phyloP scores from a whole-genome alignment of 2,329 filamentous ascomycete species.

The Magnaporthiopsis rhizophila region DNA sequence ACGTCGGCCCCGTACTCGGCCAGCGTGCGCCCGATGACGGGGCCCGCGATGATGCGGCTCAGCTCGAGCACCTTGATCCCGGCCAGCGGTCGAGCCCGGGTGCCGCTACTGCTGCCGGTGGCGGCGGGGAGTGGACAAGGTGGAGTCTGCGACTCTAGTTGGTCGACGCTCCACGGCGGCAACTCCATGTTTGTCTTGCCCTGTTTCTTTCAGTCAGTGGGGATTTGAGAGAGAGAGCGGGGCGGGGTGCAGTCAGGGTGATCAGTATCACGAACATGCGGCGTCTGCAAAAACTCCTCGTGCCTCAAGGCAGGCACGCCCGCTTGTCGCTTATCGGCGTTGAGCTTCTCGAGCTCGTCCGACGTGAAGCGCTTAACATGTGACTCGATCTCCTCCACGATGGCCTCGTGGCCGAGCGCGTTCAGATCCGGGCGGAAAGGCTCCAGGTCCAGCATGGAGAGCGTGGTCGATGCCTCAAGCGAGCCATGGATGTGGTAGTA shows the following conservation, averaged over 20 bases:
- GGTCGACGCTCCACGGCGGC: conserved; percentile 41
- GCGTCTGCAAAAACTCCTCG: conserved; percentile 49
- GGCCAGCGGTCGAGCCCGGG: conserved; percentile 30
- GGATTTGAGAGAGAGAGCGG: too few species aligned
- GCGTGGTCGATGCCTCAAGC: conserved; percentile 59
- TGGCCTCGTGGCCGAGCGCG: conserved; percentile 15
- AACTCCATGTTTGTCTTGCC: conserved; percentile 29
- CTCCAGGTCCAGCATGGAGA: conserved; percentile 62
- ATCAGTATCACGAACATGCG: conserved; percentile 29
- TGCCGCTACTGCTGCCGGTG: not conserved
- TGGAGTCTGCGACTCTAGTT: conserved; percentile 34
- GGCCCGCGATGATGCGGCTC: conserved; percentile 68
- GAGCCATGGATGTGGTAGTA: conserved; percentile 73
- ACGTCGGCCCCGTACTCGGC: conserved; percentile 72
- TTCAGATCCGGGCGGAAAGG: conserved; percentile 35
- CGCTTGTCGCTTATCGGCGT: conserved; percentile 47
- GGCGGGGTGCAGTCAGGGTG: not conserved
- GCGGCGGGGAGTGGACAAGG: conserved; percentile 31
- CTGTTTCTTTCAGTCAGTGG: not conserved
- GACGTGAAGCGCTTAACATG: conserved; percentile 47
- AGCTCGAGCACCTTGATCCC: conserved; percentile 69
- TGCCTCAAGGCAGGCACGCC: conserved; percentile 52
- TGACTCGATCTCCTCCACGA: conserved; percentile 37
- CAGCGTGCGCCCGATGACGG: conserved; percentile 61
- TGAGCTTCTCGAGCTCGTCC: conserved; percentile 50